Base-by-base conservation (phyloP, 2,329 filamentous ascomycete species). In the Xylaria arbuscula region DNA sequence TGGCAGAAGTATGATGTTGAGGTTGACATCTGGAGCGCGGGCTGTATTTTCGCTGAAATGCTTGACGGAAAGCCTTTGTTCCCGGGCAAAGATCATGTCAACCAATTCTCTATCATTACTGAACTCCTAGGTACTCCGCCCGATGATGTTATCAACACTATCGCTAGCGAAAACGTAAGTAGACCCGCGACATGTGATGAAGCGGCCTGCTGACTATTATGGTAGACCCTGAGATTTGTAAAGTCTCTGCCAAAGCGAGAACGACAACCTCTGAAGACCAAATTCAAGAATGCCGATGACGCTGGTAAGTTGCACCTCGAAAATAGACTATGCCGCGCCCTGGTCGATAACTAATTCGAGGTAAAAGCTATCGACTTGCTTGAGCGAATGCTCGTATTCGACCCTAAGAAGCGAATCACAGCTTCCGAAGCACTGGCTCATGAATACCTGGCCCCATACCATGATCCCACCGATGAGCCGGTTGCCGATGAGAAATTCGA, bases 1-100 rank as follows among this genome's bases (percentile, higher is more conserved):
- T 99, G 96, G 96, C 96, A 99, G 86, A 99, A 99, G 85, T 99
- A 99, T 83, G 96, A 99, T 76, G 91, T 98, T 56, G 96, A 98
- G 84, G 96, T 99, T 67, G 96, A 99, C 80, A 97, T 99, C 79
- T 99, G 96, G 96, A 98, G 96, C 80, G 95, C 95, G 19, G 96
- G 96, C 69, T 99, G 96, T 83, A 99, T 99, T 79, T 98, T 99
- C 76, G 96, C 96, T 50, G 96, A 99, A 84, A 99, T 99, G 96
- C 88, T 99, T 68, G 95, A 98, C 83, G 96, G 96, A 79, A 98
- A 98, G 84, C 96, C 96, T 38, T 85, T 99, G 24, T 99, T 99
- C 86, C 96, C 96, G 0, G 96, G 96, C 80, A 99, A 99, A 84
- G 96, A 99, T 79, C 96, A 99, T 79, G 96, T 99, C 82, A 97